Evolutionary conservation across 306 rosid genomes (phyloP).

Genomic region (Heteromeles arbutifolia): DNA sequence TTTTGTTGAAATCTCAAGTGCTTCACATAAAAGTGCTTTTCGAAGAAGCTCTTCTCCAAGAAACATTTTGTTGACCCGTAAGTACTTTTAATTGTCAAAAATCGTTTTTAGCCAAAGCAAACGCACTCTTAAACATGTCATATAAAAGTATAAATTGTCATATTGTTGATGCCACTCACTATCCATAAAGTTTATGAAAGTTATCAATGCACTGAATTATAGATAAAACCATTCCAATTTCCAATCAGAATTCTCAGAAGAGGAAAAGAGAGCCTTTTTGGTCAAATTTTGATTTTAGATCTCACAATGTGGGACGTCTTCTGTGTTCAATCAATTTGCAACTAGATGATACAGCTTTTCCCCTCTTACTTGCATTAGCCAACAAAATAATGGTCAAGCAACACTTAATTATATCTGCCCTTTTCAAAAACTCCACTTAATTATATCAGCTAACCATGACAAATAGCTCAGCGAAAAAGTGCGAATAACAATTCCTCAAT

Average conservation of each 20-base stretch:
- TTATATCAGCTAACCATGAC: background rate
- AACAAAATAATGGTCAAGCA: background rate
- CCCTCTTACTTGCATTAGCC: background rate
- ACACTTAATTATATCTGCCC: background rate
- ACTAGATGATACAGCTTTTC: too few species aligned
- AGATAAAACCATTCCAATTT: background rate
- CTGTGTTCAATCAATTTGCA: conserved; percentile 3
- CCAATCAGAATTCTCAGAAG: too few species aligned
- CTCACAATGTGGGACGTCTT: conserved; percentile 11
- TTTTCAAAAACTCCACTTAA: background rate
- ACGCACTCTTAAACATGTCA: background rate
- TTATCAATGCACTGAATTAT: too few species aligned
- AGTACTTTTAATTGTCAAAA: too few species aligned
- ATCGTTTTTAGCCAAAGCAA: too few species aligned
- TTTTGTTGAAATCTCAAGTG: too few species aligned
- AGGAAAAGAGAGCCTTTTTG: background rate
- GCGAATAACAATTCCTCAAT: too few species aligned
- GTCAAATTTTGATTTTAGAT: conserved; percentile 34
- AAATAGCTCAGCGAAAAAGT: too few species aligned
- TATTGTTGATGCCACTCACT: too few species aligned
- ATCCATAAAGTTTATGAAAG: background rate
- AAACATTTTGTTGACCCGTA: too few species aligned
- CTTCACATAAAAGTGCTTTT: too few species aligned
- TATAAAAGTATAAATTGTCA: background rate
- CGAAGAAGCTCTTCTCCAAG: background rate